Evolutionary conservation across 495 filamentous ascomycete genomes (phyloP).

Genomic region (Penicillium fimorum): DNA sequence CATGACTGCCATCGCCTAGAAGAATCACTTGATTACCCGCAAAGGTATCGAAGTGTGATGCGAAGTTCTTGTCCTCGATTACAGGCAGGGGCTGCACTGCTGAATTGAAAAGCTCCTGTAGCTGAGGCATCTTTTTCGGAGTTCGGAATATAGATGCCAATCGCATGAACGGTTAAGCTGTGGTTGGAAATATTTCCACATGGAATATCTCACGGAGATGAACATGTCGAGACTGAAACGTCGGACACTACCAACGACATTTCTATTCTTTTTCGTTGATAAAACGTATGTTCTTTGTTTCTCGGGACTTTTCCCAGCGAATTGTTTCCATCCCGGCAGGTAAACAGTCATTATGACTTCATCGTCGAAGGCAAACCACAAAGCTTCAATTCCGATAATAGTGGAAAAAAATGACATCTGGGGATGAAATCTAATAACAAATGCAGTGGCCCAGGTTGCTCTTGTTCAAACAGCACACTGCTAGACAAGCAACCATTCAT

Average conservation of each 20-base stretch:
- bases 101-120: constrained; percentile 37
- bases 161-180: constrained; percentile 12
- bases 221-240: background rate
- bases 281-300: background rate
- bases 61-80: constrained; percentile 39
- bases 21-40: constrained; percentile 47
- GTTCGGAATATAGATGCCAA: constrained; percentile 4
- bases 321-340: constrained; percentile 23
- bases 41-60: constrained; percentile 44
- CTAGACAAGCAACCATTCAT: background rate
- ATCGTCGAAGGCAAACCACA: constrained; percentile 16
- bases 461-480: background rate
- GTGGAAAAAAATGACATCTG: background rate
- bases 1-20: constrained; percentile 57
- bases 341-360: constrained; percentile 36
- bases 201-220: background rate
- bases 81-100: constrained; percentile 41
- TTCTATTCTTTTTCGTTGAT: background rate
- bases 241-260: background rate
- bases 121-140: constrained; percentile 25
- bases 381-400: background rate
- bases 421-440: constrained; percentile 9
- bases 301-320: constrained; percentile 6
- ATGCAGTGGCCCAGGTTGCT: background rate
- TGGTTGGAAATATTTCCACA: background rate